Evolutionary conservation across 768 basidiomycete genomes (phyloP), one percentile per base, ranked within the genome.

Genomic region (Boletus huronensis): DNA sequence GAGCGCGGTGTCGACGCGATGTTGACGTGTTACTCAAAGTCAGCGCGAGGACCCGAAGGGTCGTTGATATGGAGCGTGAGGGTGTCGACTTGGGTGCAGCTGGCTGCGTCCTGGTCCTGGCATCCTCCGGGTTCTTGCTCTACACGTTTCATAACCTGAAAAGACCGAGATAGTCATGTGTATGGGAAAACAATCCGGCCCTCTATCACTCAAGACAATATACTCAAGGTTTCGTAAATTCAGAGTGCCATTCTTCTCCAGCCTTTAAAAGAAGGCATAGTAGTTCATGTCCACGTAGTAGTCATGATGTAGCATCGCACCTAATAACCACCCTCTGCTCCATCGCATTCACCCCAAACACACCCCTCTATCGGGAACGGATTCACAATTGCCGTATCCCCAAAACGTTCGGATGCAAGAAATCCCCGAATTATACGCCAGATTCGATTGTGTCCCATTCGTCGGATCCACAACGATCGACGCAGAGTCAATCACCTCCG

Each of bases 401-500:
- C 23, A 2, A 25, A 25, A 25, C 23, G 23, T 25, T 25, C 4
- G 23, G 23, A 25, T 25, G 4, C 23, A 25, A 25, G 23, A 25
- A 25, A 25, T 25, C 23, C 23, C 55, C 16, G 47, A 41, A 31
- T 31, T 5, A 31, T 47, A 54, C n/a, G 11, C 45, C 16, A 28
- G 40, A 8, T 47, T 44, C 49, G 40, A n/a, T 9, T n/a, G 48
- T 16, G 31, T 50, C 19, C 41, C 10, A 9, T 59, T 31, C 40
- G 40, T 34, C 16, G 34, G 34, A 34, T 34, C 34, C 34, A 34
- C 34, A 2, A 60, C 45, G 26, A 59, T 31, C 26, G 39, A 23
- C 48, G 40, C 58, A 38, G 51, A 59, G 31, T 54, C 49, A 21
- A 54, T 45, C 58, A 48, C 46, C 36, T 3, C 16, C 48, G 34